Evolutionary conservation across 2,329 filamentous ascomycete species (phyloP), one percentile per base, ranked within the genome.

Genomic region (Fusarium tuaranense): DNA sequence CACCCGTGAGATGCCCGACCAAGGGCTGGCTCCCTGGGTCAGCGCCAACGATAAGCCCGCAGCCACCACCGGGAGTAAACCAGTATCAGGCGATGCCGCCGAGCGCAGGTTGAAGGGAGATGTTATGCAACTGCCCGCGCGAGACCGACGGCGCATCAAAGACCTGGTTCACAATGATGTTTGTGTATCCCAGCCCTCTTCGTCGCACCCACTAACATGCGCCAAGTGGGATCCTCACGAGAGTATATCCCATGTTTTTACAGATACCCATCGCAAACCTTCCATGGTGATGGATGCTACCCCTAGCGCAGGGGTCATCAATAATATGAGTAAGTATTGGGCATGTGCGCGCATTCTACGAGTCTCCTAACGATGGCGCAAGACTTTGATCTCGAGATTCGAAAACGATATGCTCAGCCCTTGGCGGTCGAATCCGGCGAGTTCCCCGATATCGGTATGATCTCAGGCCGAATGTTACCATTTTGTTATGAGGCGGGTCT

Each of bases 251-350:
- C 87, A 84, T 69, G 81, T 88, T 53, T 90, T 91, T 74, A 78
- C 83, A 14, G 88, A 91, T 22, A 83, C 86, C 25, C 85, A 87
- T 68, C 85, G 86, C 51, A 83, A 85, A 67, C 79, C 84, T 13
- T 80, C 84, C 5, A 84, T 85, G 61, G 81, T 84, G 14, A 88
- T 92, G 34, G 90, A 94, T 67, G 88, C 91, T 10, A 91, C 92
- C 30, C 88, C 92, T 32, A 92, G 91, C 79, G 92, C 92, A n/a
- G 92, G 91, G 32, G 93, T 93, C 22, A 88, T 96, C 55, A 95
- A 94, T 76, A 95, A 91, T 76, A 92, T 96, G 87, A 97, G 93
- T 95, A 87, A 81, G 92, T 84, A 36, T 27, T 36, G 18, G 27
- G 13, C 20, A 20, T 12, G 18, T 27, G 13, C 9, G 20, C 36